Base-by-base conservation (phyloP, 208 protist genomes). In the Trypanosoma avium region DNA sequence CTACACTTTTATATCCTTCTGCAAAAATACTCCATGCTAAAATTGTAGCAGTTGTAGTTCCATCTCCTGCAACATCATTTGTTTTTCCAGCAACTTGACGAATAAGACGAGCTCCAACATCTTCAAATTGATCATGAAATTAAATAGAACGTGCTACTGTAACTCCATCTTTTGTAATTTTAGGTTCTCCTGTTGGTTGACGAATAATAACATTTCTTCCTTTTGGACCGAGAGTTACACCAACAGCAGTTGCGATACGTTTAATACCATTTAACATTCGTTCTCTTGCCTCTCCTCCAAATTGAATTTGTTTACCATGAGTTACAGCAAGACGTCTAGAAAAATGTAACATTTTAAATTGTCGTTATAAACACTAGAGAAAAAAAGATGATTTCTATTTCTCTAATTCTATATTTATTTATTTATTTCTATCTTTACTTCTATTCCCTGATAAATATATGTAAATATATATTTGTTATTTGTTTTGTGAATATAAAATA, bases 131-230 rank as follows among this genome's bases (percentile, higher is more conserved):
- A 83, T 99, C 95, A 66, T 93, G 79, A 60, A 99, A 99, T 61
- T 99, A 97, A 75, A 99, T 98, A 45, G 91, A 87, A 70, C 99
- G 99, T 21, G 99, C 99, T 6, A 99, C 99, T n/a, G 98, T 99
- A n/a, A 99, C 99, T 84, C 99, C 99, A 73, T 99, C 99, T 85
- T 99, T 99, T 32, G 99, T 99, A 77, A 99, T 99, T 79, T 99
- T 99, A 48, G 99, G 98, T 40, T 97, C 73, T 30, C 98, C 98
- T 70, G 96, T 98, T 27, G 82, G 57, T 73, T 99, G 97, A 30
- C 99, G 98, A 50, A 99, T 95, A 24, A 99, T 94, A 6, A 99
- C 98, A 68, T 99, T 99, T 50, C 98, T 83, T 30, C 98, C 98
- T 82, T 99, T 99, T 53, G 99, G 99, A 17, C 99, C 99, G 2